A percentile compares a stretch with the other conserved stretches of the same genome.
Conservation (phyloP, 768 basidiomycete species). For the Asterophora parasitica region DNA sequence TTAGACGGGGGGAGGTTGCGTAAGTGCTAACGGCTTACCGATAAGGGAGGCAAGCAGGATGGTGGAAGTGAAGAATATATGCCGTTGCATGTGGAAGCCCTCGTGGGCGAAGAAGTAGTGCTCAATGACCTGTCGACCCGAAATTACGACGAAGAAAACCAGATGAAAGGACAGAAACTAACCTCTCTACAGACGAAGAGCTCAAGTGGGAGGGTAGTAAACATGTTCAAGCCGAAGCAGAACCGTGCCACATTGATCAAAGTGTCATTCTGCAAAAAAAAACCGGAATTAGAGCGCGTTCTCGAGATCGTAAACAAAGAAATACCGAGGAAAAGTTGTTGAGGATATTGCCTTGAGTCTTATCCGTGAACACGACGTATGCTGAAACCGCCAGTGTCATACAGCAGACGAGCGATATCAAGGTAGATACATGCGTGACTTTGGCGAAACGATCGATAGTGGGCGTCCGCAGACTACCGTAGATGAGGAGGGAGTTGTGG, state of each 20-base stretch:
- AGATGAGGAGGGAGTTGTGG: slow-evolving; percentile 96
- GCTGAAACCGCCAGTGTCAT: slow-evolving; percentile 79
- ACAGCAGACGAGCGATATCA: slow-evolving; percentile 81
- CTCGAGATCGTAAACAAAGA: slow-evolving; percentile 3
- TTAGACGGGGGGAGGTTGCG: not conserved
- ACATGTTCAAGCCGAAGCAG: slow-evolving; percentile 96
- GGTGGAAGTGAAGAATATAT: slow-evolving; percentile 85
- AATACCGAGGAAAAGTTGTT: slow-evolving; percentile 85
- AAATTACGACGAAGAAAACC: not conserved
- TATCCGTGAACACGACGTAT: slow-evolving; percentile 86
- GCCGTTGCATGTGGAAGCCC: slow-evolving; percentile 74
- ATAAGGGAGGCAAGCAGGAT: slow-evolving; percentile 81
- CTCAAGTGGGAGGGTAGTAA: slow-evolving; percentile 93
- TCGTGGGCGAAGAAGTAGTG: slow-evolving; percentile 94
- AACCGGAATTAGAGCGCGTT: not conserved
- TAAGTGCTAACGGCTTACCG: slow-evolving; percentile 42
- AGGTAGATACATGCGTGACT: slow-evolving; percentile 91
- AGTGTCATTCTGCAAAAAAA: slow-evolving; percentile 59
- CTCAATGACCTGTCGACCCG: slow-evolving; percentile 72
- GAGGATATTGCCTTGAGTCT: slow-evolving; percentile 91
- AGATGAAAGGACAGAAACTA: not conserved
- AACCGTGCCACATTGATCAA: slow-evolving; percentile 94
- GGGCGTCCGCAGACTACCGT: slow-evolving; percentile 87
- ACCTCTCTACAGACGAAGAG: slow-evolving; percentile 97
- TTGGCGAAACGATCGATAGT: slow-evolving; percentile 90